A percentile compares a stretch with the other conserved stretches of the same genome.
phyloP scores from a whole-genome alignment of 148 eudicot genomes.

The Silene uniflora region DNA sequence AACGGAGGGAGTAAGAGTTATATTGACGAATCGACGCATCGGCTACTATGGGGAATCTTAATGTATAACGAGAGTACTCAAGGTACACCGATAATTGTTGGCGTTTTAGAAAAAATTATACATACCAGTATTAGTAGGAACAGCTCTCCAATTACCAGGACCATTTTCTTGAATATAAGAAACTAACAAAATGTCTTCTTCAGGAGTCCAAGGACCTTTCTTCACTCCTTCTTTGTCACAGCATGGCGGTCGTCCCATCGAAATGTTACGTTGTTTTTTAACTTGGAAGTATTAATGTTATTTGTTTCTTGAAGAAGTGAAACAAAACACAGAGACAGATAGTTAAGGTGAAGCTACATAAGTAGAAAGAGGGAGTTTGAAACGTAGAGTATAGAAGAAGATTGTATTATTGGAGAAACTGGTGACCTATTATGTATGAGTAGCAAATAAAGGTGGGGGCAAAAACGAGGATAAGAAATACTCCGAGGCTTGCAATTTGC shows the following conservation, averaged over 20 bases:
- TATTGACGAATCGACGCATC: too few relatives aligned
- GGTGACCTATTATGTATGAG: constrained; percentile 19
- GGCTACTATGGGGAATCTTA: too few relatives aligned
- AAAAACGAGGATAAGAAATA: constrained; percentile 5
- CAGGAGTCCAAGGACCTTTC: constrained; percentile 42
- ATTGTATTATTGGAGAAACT: constrained; percentile 12
- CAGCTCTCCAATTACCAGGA: constrained; percentile 31
- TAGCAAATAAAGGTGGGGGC: background rate
- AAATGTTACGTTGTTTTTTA: too few relatives aligned
- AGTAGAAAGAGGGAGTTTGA: constrained; percentile 7
- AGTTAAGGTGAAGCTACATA: constrained; percentile 9
- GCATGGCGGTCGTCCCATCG: constrained; percentile 55
- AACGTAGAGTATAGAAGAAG: background rate
- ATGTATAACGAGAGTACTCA: background rate
- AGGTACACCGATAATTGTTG: background rate
- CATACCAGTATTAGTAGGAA: constrained; percentile 32
- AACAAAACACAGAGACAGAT: background rate
- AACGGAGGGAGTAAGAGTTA: too few relatives aligned
- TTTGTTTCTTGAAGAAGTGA: constrained; percentile 20
- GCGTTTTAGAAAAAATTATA: background rate
- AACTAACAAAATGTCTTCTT: constrained; percentile 33
- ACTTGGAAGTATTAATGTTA: too few relatives aligned
- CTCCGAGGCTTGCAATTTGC: constrained; percentile 27
- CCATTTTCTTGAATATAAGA: constrained; percentile 32
- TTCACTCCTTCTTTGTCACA: constrained; percentile 30